Evolutionary conservation across 2,329 filamentous ascomycete genomes (phyloP), one percentile per base, ranked within the genome.

Genomic region (Sclerotinia sclerotiorum): DNA sequence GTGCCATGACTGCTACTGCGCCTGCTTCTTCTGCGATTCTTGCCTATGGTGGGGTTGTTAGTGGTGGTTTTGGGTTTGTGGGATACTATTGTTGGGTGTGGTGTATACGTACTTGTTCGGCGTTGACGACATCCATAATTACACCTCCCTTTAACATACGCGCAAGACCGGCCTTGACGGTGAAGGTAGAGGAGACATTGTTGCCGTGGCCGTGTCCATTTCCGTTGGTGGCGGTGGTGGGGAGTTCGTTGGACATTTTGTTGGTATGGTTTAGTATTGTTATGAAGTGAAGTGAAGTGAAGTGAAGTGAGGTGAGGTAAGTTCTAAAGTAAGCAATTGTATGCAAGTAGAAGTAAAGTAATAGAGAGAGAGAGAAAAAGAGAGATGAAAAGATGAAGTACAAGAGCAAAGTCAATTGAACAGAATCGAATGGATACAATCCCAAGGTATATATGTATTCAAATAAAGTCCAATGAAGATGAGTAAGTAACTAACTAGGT

Each of bases 101-200:
- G 21, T 56, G n/a, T 56, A 35, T 44, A 39, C 75, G 68, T 79
- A 88, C 88, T 83, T 92, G 94, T 78, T 92, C 91, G 35, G 93
- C 92, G 79, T 94, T 92, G 72, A 96, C 93, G 69, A 98, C 95
- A 81, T 99, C 95, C 95, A 99, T 99, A 82, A 99, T 99, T 73
- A 99, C 95, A 77, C 95, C 95, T 79, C 95, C 95, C 85, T 98
- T 97, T 81, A 98, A 84, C 95, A 99, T 99, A 81, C 97, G 91
- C 32, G 95, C 95, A 73, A 99, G 85, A 69, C 94, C 95, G 66
- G 93, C 91, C 87, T 99, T 99, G 85, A 97, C 90, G 74, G 89
- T 89, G 81, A 97, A 97, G 80, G 87, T 75, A 24, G 69, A 70
- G 46, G 74, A 72, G 44, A 69, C 70, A 44, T 68, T 70, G 66